Evolutionary conservation across 768 basidiomycete genomes (phyloP), one percentile per base, ranked within the genome.

Genomic region (Glaciozyma antarctica): DNA sequence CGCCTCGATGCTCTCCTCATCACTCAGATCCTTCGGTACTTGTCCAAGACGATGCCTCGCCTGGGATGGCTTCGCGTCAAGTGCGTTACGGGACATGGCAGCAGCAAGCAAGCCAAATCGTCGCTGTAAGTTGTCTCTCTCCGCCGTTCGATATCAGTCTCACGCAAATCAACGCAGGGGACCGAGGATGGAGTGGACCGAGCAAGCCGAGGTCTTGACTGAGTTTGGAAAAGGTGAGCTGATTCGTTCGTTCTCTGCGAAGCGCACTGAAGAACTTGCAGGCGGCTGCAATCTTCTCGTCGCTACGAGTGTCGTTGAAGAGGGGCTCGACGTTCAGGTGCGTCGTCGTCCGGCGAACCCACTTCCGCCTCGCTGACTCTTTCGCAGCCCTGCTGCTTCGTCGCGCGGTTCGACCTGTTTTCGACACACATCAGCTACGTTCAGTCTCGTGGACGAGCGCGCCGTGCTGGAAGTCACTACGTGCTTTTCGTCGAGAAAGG

Each of bases 321-420:
- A 64, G 17, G 63, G 63, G 3, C 45, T 64, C 24, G 58, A 64
- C 47, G 59, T 64, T 5, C 63, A 64, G 52, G 61, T 62, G 47
- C 21, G 55, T 38, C 19, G 12, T 19, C 9, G 10, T 32, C 17
- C 32, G 8, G n/a, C n/a, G 38, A 4, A 2, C 16, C 26, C 34
- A 16, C 16, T 16, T 34, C 1, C 26, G 3, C 9, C 26, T 16
- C 26, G 6, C 22, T 49, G 21, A 47, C 28, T 24, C 12, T 5
- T 5, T 34, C 15, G 22, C 49, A 63, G 63, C 63, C 63, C n/a
- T 60, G 63, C 58, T 55, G 55, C 53, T 55, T 56, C 22, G 38
- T 60, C 58, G 32, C 22, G 7, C 58, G 63, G 24, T 56, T 60
- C 58, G 52, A 64, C 32, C 53, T 64, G 9, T 60, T 56, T 53